These are phyloP conservation scores for Filosporella fistucella DNA, from an alignment of 495 filamentous ascomycete species.

Conservation along the genomic window DNA sequence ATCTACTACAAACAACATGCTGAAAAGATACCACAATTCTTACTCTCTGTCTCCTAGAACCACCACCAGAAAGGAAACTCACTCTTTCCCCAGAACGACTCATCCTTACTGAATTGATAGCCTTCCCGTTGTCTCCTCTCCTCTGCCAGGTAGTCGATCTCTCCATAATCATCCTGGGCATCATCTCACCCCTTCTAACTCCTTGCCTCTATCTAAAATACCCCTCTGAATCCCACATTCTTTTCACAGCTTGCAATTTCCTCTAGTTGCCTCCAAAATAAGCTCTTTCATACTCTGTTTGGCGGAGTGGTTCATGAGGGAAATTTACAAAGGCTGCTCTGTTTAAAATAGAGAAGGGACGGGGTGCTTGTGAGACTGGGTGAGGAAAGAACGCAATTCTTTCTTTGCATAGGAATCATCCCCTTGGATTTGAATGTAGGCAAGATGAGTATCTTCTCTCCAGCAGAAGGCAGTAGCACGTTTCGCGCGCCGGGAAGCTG, in stretches of 20 bases:
- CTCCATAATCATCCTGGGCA: too few species aligned
- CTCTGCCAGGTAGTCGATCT: too few species aligned
- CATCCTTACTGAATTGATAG: too few species aligned
- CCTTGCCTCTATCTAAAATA: constrained; percentile 3
- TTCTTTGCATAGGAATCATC: not conserved
- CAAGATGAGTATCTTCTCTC: not conserved
- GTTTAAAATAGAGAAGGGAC: not conserved
- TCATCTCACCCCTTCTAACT: too few species aligned
- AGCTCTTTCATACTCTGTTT: not conserved
- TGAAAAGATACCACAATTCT: too few species aligned
- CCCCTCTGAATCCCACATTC: not conserved
- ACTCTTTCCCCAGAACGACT: too few species aligned
- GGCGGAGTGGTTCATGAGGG: not conserved
- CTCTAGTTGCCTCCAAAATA: not conserved
- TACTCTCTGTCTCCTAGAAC: too few species aligned
- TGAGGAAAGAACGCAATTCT: not conserved
- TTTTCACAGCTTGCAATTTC: not conserved
- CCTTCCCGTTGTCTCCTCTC: too few species aligned
- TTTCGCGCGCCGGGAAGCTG: not conserved
- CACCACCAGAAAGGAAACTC: too few species aligned
- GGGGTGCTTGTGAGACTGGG: not conserved
- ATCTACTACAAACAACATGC: too few species aligned
- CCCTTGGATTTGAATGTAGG: not conserved
- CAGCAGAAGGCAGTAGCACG: not conserved
- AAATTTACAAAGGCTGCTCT: not conserved